Evolutionary conservation across 495 filamentous ascomycete genomes (phyloP).

Genomic region (Terfezia boudieri): DNA sequence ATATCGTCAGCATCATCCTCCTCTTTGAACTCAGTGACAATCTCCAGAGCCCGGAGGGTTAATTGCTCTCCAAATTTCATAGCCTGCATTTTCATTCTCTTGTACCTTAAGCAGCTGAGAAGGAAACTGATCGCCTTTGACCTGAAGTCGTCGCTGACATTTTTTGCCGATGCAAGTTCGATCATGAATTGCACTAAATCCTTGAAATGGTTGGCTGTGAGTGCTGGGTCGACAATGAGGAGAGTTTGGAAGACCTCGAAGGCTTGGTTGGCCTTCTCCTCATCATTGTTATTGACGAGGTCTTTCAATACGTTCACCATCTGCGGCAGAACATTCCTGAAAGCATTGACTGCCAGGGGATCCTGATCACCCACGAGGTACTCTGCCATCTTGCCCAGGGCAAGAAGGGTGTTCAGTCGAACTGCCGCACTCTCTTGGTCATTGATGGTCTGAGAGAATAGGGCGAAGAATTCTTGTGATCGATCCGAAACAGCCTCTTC

Average conservation of each 20-base stretch:
- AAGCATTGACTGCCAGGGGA: slow-evolving; percentile 39
- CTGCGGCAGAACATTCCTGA: slow-evolving; percentile 56
- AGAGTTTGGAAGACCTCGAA: slow-evolving; percentile 98
- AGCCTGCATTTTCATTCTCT: slow-evolving; percentile 89
- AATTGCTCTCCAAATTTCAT: slow-evolving; percentile 68
- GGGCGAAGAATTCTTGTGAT: slow-evolving; percentile 49
- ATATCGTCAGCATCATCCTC: slow-evolving; percentile 52
- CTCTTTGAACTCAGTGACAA: slow-evolving; percentile 51
- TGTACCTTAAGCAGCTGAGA: slow-evolving; percentile 73
- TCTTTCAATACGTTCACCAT: slow-evolving; percentile 83
- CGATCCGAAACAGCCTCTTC: slow-evolving; percentile 58
- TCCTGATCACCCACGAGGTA: slow-evolving; percentile 72
- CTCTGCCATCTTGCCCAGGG: slow-evolving; percentile 73
- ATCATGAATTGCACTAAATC: slow-evolving; percentile 89
- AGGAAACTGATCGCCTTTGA: slow-evolving; percentile 82
- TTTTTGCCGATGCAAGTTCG: slow-evolving; percentile 51
- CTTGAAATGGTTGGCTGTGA: slow-evolving; percentile 67
- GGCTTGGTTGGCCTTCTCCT: slow-evolving; percentile 64
- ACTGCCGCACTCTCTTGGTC: slow-evolving; percentile 83
- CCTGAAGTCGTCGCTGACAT: slow-evolving; percentile 60
- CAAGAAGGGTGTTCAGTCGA: slow-evolving; percentile 81
- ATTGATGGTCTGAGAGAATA: slow-evolving; percentile 70
- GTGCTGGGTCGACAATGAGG: slow-evolving; percentile 65
- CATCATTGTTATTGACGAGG: slow-evolving; percentile 52
- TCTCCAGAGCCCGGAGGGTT: slow-evolving; percentile 61